These are phyloP conservation scores for Gossypium schwendimanii DNA, from an alignment of 441 rosid genomes.

Conservation along the genomic window DNA sequence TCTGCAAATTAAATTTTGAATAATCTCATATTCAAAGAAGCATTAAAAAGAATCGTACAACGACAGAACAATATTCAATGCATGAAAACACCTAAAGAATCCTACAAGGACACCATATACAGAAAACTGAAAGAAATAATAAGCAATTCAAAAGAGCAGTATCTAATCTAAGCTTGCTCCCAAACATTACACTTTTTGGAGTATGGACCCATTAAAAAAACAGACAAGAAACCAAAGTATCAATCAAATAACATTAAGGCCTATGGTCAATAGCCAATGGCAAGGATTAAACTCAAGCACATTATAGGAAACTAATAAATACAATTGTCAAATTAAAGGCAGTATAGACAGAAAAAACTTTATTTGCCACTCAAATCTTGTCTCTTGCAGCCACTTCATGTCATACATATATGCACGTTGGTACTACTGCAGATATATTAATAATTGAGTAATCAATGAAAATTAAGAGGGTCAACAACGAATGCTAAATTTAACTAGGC, in stretches of 20 bases:
- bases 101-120: not conserved
- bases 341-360: not conserved
- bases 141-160: constrained; percentile 4
- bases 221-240: not conserved
- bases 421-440: not conserved
- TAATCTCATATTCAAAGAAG: constrained; percentile 5
- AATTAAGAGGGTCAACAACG: not conserved
- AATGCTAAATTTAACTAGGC: not conserved
- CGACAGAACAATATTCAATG: not conserved
- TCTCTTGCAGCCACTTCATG: not conserved
- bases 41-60: not conserved
- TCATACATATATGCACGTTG: not conserved
- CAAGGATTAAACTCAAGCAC: constrained; percentile 4
- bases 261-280: not conserved
- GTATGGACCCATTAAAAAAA: not conserved
- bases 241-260: not conserved
- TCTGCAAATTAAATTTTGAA: constrained; percentile 36
- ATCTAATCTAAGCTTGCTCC: not conserved
- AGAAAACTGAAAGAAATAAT: not conserved
- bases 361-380: not conserved
- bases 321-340: not conserved
- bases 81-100: constrained; percentile 3
- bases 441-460: not conserved
- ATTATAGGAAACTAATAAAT: not conserved
- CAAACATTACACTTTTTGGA: not conserved